Evolutionary conservation across 345 rosid species (phyloP).

Genomic region (Passiflora organensis): DNA sequence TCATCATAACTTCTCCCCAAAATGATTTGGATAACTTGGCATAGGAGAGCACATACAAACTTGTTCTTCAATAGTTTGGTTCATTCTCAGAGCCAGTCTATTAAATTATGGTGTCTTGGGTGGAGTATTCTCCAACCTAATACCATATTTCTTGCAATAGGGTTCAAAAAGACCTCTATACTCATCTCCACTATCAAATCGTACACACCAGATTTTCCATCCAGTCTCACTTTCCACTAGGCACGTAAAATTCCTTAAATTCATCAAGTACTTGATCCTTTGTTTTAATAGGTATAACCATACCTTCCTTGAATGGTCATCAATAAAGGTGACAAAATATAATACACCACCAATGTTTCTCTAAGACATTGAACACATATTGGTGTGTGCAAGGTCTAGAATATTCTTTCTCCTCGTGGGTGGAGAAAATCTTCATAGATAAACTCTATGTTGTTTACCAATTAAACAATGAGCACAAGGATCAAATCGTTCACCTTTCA

Average conservation of each 20-base stretch:
- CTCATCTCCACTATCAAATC: neutral
- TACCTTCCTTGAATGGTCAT: slow-evolving; percentile 1
- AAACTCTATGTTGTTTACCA: neutral
- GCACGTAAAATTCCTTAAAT: neutral
- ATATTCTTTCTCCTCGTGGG: neutral
- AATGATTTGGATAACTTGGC: neutral
- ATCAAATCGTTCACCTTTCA: too few species aligned
- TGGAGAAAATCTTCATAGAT: neutral
- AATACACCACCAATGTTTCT: neutral
- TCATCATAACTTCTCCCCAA: neutral
- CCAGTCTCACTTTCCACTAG: neutral
- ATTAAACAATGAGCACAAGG: neutral
- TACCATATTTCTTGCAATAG: neutral
- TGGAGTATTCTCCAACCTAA: neutral
- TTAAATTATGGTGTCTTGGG: neutral
- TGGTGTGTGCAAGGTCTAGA: neutral
- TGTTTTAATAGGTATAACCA: neutral
- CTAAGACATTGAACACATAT: neutral
- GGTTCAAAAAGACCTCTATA: neutral
- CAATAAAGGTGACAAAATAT: neutral
- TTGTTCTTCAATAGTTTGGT: neutral
- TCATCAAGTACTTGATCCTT: neutral
- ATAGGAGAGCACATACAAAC: neutral
- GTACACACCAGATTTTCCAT: neutral
- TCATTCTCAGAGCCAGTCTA: neutral